Conservation (phyloP, 176 grass and related monocot genomes). For the Juncus inflexus region DNA sequence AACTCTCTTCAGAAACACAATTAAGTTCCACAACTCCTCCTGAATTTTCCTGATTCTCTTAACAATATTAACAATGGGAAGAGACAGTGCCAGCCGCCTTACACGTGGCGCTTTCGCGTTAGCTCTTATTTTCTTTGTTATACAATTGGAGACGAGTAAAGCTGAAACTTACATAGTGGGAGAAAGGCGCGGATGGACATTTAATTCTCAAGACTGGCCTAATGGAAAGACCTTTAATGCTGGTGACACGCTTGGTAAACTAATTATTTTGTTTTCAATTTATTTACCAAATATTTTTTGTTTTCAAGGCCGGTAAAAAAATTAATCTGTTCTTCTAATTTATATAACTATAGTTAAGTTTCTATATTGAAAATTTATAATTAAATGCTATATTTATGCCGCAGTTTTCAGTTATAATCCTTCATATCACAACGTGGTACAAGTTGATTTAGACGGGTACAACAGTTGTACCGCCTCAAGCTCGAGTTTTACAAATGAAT, state of each 20-base stretch:
- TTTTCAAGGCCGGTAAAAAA: neutral
- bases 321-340: neutral
- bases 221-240: slow-evolving; percentile 64
- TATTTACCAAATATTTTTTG: neutral
- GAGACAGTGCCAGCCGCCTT: no score
- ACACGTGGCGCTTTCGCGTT: no score
- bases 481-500: neutral
- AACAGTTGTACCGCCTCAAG: slow-evolving; percentile 20
- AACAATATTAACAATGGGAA: no score
- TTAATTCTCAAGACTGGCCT: slow-evolving; percentile 45
- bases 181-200: slow-evolving; percentile 43
- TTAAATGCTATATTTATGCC: neutral
- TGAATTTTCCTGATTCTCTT: no score
- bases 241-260: slow-evolving; percentile 51
- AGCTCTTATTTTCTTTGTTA: no score
- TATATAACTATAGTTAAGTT: neutral
- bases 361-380: neutral
- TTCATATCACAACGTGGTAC: slow-evolving; percentile 54
- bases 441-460: slow-evolving; percentile 37
- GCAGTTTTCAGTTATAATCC: slow-evolving; percentile 60
- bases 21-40: no score
- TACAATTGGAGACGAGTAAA: neutral
- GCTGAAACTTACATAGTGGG: slow-evolving; percentile 58
- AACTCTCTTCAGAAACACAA: no score
- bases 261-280: no score